These are phyloP conservation scores for Phyllosticta citrichinensis DNA, from an alignment of 2,329 filamentous ascomycete species.

Conservation along the genomic window DNA sequence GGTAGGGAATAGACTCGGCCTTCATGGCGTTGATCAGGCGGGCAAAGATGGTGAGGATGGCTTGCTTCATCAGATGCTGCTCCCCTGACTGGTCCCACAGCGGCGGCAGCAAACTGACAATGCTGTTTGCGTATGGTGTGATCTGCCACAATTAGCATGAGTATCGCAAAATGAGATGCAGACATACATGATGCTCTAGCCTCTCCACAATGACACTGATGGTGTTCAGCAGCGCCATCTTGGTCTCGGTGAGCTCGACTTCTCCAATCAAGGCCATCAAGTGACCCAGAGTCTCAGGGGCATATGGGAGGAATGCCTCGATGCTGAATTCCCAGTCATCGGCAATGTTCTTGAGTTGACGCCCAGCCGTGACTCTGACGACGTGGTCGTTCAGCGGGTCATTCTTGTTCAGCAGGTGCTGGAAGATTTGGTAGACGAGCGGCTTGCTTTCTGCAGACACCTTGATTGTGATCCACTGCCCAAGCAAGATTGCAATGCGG, in stretches of 20 bases:
- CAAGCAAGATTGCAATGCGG: slow-evolving; percentile 78
- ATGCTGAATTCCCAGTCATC: slow-evolving; percentile 77
- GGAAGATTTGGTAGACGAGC: slow-evolving; percentile 79
- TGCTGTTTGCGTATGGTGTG: slow-evolving; percentile 60
- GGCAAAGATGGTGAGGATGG: slow-evolving; percentile 75
- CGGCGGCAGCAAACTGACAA: slow-evolving; percentile 68
- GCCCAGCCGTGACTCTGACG: slow-evolving; percentile 80
- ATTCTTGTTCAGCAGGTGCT: slow-evolving; percentile 68
- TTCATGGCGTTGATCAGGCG: slow-evolving; percentile 82
- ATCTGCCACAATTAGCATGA: slow-evolving; percentile 31
- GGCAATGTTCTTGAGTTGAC: slow-evolving; percentile 69
- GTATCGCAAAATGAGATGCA: not conserved
- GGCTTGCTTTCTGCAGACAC: slow-evolving; percentile 57
- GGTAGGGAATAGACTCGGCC: slow-evolving; percentile 65
- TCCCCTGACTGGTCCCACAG: slow-evolving; percentile 82
- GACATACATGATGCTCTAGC: slow-evolving; percentile 59
- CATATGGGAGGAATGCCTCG: slow-evolving; percentile 66
- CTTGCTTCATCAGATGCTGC: slow-evolving; percentile 87
- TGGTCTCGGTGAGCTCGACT: slow-evolving; percentile 76
- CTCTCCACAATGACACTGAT: slow-evolving; percentile 71
- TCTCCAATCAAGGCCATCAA: slow-evolving; percentile 71
- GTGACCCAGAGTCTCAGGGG: slow-evolving; percentile 59
- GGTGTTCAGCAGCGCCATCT: slow-evolving; percentile 80
- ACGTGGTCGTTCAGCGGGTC: slow-evolving; percentile 82
- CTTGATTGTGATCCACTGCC: slow-evolving; percentile 79